These are phyloP conservation scores for Verticillium dahliae DNA, from an alignment of 2,329 filamentous ascomycete genomes.

Conservation along the genomic window DNA sequence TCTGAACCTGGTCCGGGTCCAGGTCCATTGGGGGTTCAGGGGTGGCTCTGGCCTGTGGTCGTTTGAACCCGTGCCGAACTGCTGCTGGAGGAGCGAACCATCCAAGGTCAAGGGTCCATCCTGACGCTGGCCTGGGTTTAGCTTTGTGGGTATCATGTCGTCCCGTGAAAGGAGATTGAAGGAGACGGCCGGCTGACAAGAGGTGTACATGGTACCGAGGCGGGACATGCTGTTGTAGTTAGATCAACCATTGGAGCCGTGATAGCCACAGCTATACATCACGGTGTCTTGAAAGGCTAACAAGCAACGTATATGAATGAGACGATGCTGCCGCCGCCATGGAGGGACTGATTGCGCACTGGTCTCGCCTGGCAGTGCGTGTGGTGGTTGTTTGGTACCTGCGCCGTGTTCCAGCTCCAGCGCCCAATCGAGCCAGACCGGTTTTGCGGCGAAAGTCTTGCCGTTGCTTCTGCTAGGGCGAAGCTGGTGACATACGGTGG, in stretches of 20 bases:
- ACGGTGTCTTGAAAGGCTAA: background rate
- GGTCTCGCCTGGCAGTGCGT: too few species aligned
- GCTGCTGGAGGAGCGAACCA: background rate
- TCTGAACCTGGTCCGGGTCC: background rate
- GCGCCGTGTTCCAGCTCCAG: background rate
- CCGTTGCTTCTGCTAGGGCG: background rate
- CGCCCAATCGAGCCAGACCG: background rate
- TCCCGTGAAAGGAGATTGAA: background rate
- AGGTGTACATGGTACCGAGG: background rate
- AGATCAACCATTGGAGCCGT: background rate
- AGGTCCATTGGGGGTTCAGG: background rate
- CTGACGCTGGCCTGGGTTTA: background rate
- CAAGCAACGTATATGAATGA: too few species aligned
- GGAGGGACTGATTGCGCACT: too few species aligned
- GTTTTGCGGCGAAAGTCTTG: background rate
- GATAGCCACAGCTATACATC: background rate
- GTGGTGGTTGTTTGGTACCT: background rate
- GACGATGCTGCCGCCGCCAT: background rate
- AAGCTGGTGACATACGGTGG: background rate
- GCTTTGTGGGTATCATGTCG: background rate
- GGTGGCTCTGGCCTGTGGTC: background rate
- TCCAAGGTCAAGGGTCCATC: background rate
- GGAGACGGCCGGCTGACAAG: background rate
- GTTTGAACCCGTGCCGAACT: background rate
- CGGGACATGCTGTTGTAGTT: background rate